Evolutionary conservation across 805 yeast species (phyloP), one percentile per base, ranked within the genome.

Genomic region (Nadsonia fulvescens): DNA sequence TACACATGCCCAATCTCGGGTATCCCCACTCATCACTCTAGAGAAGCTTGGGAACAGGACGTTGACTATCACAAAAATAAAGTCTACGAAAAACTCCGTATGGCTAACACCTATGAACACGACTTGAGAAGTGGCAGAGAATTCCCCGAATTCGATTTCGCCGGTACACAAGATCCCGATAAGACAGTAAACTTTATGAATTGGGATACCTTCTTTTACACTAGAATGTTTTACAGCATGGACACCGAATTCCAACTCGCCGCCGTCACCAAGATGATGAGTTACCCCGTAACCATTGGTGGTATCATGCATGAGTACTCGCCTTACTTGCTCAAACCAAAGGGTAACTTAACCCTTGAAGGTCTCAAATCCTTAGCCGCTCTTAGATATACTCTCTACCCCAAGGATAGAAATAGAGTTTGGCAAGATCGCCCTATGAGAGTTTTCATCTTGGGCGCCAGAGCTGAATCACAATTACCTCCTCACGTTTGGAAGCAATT

Each of bases 161-260:
- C 98, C 5, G 70, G 66, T 4, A 62, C 58, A 9, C 91, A 77
- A 49, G 76, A 71, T 27, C 59, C 57, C 26, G 95, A 83, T 44
- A 70, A 71, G 34, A 40, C 46, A 18, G 68, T 82, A 33, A 82
- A 81, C 46, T 66, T 81, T 46, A 58, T 70, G 25, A 71, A 66
- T 47, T 89, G 98, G 98, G 96, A 89, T 51, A 59, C 89, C 6
- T 86, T 69, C 43, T 74, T 89, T 46, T 89, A 86, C 51, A 86
- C 96, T 0, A 65, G 98, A 47, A 75, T 75, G 40, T 89, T 79
- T 48, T 74, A 70, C 41, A 86, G 95, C 4, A 86, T 89, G 96
- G 93, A 89, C 51, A 77, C 93, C 4, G 94, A 83, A 50, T 86
- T 79, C 56, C 91, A 86, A 50, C 58, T 86, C 44, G 96, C 96